Percentiles rank a stretch among this genome's conserved stretches.
Evolutionary conservation across 345 rosid genomes (phyloP).

Genomic region (Trapa incisa): DNA sequence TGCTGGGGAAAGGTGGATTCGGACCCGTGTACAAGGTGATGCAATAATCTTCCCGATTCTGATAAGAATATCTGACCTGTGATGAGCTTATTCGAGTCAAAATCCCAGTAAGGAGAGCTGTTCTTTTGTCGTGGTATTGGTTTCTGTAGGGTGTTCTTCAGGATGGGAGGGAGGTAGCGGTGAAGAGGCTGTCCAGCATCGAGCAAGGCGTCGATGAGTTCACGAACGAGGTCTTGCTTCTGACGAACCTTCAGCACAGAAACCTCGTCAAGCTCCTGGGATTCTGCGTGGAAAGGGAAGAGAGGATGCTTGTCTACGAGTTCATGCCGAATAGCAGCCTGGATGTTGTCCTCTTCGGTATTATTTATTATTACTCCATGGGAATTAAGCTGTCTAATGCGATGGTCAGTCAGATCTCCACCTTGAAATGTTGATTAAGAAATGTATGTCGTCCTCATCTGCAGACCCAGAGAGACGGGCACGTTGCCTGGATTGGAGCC

Average conservation of each 20-base stretch:
- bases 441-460: neutral
- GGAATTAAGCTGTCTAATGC: too few species aligned
- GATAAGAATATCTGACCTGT: too few species aligned
- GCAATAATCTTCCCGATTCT: too few species aligned
- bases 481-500: slow-evolving; percentile 14
- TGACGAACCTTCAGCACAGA: slow-evolving; percentile 28
- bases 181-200: slow-evolving; percentile 26
- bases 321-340: slow-evolving; percentile 31
- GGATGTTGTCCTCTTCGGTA: slow-evolving; percentile 24
- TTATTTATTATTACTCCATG: neutral
- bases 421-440: neutral
- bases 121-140: neutral
- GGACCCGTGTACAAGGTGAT: slow-evolving; percentile 31
- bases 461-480: neutral
- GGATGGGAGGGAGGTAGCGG: slow-evolving; percentile 21
- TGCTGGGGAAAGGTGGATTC: slow-evolving; percentile 32
- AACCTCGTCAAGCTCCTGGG: slow-evolving; percentile 32
- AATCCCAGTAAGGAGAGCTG: neutral
- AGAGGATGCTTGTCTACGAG: slow-evolving; percentile 28
- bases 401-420: too few species aligned
- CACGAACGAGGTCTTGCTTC: slow-evolving; percentile 24
- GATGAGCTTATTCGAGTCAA: neutral
- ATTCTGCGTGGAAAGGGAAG: slow-evolving; percentile 17
- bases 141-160: slow-evolving; percentile 18
- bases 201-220: slow-evolving; percentile 30